Evolutionary conservation across 225 moss, liverwort and hornwort species (phyloP).

Genomic region (Polytrichum formosum): DNA sequence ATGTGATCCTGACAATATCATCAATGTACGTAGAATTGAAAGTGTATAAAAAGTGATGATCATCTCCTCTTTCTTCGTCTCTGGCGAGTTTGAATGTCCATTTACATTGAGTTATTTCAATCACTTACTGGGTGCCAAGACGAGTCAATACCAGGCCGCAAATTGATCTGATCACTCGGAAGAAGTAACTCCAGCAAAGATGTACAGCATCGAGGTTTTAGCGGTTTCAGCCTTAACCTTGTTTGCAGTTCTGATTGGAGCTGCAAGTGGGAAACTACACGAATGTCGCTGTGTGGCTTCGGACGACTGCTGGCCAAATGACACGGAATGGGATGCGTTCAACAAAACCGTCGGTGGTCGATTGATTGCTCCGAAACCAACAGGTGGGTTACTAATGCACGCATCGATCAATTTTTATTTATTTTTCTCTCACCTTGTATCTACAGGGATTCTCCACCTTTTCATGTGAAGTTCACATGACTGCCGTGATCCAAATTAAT

Average conservation of each 20-base stretch:
- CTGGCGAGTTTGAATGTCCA: too few relatives aligned
- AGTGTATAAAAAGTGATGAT: too few relatives aligned
- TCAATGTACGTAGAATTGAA: too few relatives aligned
- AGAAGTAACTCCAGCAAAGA: not conserved
- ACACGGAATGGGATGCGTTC: slow-evolving; percentile 31
- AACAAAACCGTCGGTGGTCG: slow-evolving; percentile 26
- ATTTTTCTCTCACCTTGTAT: too few relatives aligned
- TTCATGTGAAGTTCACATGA: not conserved
- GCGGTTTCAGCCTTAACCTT: not conserved
- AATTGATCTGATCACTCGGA: too few relatives aligned
- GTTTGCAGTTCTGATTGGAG: not conserved
- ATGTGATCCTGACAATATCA: too few relatives aligned
- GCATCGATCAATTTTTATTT: not conserved
- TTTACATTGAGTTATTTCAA: too few relatives aligned
- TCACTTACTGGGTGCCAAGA: too few relatives aligned
- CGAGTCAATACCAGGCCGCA: too few relatives aligned
- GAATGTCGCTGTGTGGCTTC: slow-evolving; percentile 29
- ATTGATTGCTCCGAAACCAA: slow-evolving; percentile 33
- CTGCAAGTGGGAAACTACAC: slow-evolving; percentile 14
- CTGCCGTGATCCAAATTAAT: not conserved
- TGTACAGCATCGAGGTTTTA: not conserved
- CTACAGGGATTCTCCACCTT: too few relatives aligned
- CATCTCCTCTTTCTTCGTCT: too few relatives aligned
- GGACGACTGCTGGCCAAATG: slow-evolving; percentile 34
- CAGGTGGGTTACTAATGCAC: slow-evolving; percentile 15